Evolutionary conservation across 805 yeast species (phyloP), one percentile per base, ranked within the genome.

Genomic region (Barnettozyma vustinii): DNA sequence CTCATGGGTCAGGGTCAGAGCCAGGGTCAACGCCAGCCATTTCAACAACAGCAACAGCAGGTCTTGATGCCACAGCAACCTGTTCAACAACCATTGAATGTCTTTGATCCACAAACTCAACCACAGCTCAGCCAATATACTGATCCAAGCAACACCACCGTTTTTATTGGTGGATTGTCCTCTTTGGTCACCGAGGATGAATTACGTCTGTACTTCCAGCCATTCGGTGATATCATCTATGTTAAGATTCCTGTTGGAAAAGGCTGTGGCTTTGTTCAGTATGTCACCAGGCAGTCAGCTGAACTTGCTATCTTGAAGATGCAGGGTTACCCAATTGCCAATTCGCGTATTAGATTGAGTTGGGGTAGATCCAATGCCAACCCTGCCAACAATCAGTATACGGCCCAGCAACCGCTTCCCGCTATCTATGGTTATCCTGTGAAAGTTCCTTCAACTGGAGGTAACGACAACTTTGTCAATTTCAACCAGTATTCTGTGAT

Each of bases 241-340:
- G 87, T 84, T 43, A 85, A 85, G 62, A 83, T 86, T 46, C 95
- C 95, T 5, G 77, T 81, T 6, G 92, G 69, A 30, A 72, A 69
- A 55, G 87, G 86, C 52, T 88, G 96, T 68, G 96, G 96, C 1
- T 89, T 91, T 68, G 89, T 90, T 47, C 95, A 87, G 65, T 90
- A 78, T 63, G 78, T 81, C 37, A 79, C 83, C 46, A 73, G 96
- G 49, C 80, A 81, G 40, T 81, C 87, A 56, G 97, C 97, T 1
- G 97, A 91, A 66, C 75, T 75, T 47, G 96, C 97, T 10, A 86
- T 90, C 53, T 73, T 79, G 33, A 85, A 83, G 54, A 85, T 90
- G 95, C 96, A 90, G 67, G 96, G 96, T 9, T 87, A 81, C 62
- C 88, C 89, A 35, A 83, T 90, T 57, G 92, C 91, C 45, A 90